A percentile compares a stretch with the other conserved stretches of the same genome.
phyloP scores from a whole-genome alignment of 306 rosid genomes.

The Castanopsis chinensis region DNA sequence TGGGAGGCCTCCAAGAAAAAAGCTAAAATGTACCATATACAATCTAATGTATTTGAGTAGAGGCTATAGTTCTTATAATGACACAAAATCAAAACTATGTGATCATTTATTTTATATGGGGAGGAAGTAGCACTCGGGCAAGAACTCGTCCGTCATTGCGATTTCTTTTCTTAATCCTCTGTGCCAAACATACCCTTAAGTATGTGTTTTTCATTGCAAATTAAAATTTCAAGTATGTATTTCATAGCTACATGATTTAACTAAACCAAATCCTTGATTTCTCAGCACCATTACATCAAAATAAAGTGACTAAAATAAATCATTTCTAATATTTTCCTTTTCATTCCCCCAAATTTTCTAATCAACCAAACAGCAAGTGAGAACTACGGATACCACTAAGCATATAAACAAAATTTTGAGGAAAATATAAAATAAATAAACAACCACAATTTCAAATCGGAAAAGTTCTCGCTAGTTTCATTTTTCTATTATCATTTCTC shows the following conservation, averaged over 20 bases:
- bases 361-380: not conserved
- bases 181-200: not conserved
- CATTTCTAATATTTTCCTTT: not conserved
- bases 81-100: not conserved
- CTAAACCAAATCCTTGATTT: not conserved
- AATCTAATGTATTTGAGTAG: not conserved
- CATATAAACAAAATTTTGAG: not conserved
- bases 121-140: too few species aligned
- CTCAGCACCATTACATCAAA: not conserved
- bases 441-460: not conserved
- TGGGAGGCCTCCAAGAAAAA: too few species aligned
- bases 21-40: too few species aligned
- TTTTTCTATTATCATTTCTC: constrained; percentile 1
- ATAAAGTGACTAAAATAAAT: not conserved
- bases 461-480: not conserved
- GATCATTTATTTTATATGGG: not conserved
- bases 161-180: too few species aligned
- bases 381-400: not conserved
- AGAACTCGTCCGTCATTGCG: too few species aligned
- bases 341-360: not conserved
- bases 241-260: not conserved
- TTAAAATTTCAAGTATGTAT: not conserved
- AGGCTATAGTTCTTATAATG: not conserved
- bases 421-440: not conserved
- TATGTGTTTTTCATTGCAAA: not conserved